phyloP scores from a whole-genome alignment of 495 filamentous ascomycete genomes.

The Astrocystis sublimbata region DNA sequence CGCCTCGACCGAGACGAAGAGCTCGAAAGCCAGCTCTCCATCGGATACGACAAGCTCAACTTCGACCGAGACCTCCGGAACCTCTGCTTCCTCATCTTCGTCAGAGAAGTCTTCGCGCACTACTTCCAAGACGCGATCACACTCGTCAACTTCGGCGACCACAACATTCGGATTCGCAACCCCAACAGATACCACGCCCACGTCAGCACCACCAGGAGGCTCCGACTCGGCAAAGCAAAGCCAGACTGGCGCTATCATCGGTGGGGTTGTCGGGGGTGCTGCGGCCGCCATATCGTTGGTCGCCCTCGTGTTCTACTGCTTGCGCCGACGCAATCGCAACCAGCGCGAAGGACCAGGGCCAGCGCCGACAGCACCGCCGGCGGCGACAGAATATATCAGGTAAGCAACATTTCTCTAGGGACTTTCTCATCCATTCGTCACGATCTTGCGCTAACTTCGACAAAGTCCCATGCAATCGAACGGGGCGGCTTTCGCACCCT shows the following conservation, averaged over 20 bases:
- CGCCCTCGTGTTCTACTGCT: slow-evolving; percentile 30
- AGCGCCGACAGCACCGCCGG: slow-evolving; percentile 22
- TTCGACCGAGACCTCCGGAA: slow-evolving; percentile 13
- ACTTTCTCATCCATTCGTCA: not conserved
- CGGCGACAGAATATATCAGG: slow-evolving; percentile 37
- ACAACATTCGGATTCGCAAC: slow-evolving; percentile 17
- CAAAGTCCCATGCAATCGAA: slow-evolving; percentile 30
- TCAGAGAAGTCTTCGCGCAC: slow-evolving; percentile 19
- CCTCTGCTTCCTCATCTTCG: slow-evolving; percentile 17
- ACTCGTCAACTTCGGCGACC: slow-evolving; percentile 16
- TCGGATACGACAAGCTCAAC: slow-evolving; percentile 11
- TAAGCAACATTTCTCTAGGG: slow-evolving; percentile 11
- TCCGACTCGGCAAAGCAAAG: slow-evolving; percentile 20
- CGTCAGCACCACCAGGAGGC: slow-evolving; percentile 8
- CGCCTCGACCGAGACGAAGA: slow-evolving; percentile 22
- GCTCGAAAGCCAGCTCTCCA: slow-evolving; percentile 12
- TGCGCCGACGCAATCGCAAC: slow-evolving; percentile 39
- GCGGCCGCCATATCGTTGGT: slow-evolving; percentile 36
- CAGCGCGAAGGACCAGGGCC: slow-evolving; percentile 35
- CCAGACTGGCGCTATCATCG: slow-evolving; percentile 46
- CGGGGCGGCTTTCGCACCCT: slow-evolving; percentile 33
- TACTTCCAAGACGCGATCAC: slow-evolving; percentile 20
- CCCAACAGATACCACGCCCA: slow-evolving; percentile 12
- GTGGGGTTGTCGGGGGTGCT: slow-evolving; percentile 45
- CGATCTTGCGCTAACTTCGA: not conserved